phyloP scores from a whole-genome alignment of 176 grass and related monocot species.

The Eremochloa ophiuroides region DNA sequence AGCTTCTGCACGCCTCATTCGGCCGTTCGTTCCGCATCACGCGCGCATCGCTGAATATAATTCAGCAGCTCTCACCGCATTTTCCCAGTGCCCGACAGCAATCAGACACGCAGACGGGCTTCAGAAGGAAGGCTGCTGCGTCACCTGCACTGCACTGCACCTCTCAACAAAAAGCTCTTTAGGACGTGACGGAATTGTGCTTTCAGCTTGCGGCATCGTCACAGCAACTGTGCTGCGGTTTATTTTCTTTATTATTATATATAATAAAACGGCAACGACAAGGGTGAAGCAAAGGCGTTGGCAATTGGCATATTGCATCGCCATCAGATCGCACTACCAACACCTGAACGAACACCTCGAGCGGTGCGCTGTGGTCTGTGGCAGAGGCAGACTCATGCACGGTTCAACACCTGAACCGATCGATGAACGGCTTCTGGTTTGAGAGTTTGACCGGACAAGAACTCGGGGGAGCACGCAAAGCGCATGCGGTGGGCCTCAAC shows the following conservation, averaged over 20 bases:
- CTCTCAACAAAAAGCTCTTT: background rate
- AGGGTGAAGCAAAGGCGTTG: too few relatives aligned
- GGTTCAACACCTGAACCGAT: background rate
- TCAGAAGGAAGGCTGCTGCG: conserved; percentile 3
- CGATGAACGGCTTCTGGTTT: background rate
- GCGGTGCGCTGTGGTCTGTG: background rate
- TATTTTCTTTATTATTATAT: too few relatives aligned
- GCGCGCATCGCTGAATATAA: background rate
- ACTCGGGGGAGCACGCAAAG: background rate
- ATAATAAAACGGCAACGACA: too few relatives aligned
- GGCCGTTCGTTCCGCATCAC: background rate
- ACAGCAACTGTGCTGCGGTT: too few relatives aligned
- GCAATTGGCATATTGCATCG: background rate
- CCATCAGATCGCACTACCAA: background rate
- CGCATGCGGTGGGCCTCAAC: too few relatives aligned
- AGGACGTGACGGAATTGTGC: background rate
- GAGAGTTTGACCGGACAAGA: background rate
- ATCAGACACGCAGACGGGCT: background rate
- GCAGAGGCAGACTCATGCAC: too few relatives aligned
- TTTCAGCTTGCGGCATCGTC: too few relatives aligned
- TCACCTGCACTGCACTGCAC: too few relatives aligned
- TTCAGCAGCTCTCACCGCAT: background rate
- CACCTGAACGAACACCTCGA: background rate
- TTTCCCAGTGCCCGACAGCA: background rate
- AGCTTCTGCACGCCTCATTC: conserved; percentile 8